phyloP scores from a whole-genome alignment of 306 rosid species.

The Prunus campanulata region DNA sequence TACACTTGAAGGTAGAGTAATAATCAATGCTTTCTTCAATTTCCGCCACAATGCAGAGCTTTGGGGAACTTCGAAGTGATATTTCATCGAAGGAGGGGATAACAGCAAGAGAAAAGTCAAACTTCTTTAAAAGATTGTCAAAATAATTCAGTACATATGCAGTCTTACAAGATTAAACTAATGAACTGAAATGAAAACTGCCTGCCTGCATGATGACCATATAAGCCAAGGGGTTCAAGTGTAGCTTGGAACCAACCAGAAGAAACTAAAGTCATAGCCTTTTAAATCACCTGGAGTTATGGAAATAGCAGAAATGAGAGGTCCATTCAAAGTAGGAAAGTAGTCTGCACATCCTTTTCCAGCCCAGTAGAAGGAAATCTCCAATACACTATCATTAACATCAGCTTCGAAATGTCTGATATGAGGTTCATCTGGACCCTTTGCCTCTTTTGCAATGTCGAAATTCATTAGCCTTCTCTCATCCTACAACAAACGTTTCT shows the following conservation, averaged over 20 bases:
- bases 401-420: rapidly evolving
- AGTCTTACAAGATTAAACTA: too few species aligned
- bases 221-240: too few species aligned
- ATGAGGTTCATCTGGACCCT: rapidly evolving
- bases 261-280: too few species aligned
- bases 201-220: too few species aligned
- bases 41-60: too few species aligned
- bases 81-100: background rate
- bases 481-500: background rate
- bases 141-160: too few species aligned
- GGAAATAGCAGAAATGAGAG: constrained; percentile 15
- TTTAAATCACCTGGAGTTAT: background rate
- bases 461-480: background rate
- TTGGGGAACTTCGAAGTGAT: background rate
- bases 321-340: background rate
- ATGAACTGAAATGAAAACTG: too few species aligned
- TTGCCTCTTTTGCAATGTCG: background rate
- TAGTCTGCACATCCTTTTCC: background rate
- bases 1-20: background rate
- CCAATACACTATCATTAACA: too few species aligned
- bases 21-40: background rate
- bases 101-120: too few species aligned
- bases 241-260: background rate
- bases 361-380: background rate
- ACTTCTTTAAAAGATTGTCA: too few species aligned